Conservation (phyloP, 2,329 filamentous ascomycete species). For the Nectriaceae sp. region DNA sequence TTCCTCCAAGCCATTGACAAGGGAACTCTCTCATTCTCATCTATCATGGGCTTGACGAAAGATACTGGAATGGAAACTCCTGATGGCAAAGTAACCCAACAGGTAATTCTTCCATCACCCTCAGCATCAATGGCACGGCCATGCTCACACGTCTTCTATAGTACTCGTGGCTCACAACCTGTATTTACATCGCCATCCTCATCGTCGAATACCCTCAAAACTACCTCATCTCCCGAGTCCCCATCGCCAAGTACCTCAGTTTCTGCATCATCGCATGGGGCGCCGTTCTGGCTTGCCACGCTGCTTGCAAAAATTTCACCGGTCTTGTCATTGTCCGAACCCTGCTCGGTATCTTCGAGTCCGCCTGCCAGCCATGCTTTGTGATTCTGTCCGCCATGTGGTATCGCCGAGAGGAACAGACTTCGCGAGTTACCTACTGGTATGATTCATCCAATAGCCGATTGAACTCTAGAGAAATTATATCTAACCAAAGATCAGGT, state of each 20-base stretch:
- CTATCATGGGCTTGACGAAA: slow-evolving; percentile 61
- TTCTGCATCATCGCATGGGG: slow-evolving; percentile 68
- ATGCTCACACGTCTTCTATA: slow-evolving; percentile 32
- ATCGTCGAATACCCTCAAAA: slow-evolving; percentile 74
- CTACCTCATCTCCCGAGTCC: slow-evolving; percentile 58
- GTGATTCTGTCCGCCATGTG: slow-evolving; percentile 69
- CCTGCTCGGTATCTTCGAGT: slow-evolving; percentile 71
- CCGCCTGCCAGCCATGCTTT: slow-evolving; percentile 68
- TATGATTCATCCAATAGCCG: slow-evolving; percentile 30
- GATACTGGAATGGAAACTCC: slow-evolving; percentile 49
- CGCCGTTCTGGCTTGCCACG: slow-evolving; percentile 58
- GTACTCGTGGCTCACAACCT: slow-evolving; percentile 72
- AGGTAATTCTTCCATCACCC: slow-evolving; percentile 10
- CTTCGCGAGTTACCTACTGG: slow-evolving; percentile 68
- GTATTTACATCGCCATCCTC: slow-evolving; percentile 72
- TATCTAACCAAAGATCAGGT: slow-evolving; percentile 33
- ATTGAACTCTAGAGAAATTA: neutral
- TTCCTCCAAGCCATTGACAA: slow-evolving; percentile 73
- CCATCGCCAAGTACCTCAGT: slow-evolving; percentile 67
- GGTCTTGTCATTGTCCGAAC: slow-evolving; percentile 63
- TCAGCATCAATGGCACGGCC: neutral
- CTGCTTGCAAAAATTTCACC: slow-evolving; percentile 61
- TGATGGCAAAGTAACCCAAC: slow-evolving; percentile 27
- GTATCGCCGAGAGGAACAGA: slow-evolving; percentile 71
- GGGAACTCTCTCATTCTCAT: slow-evolving; percentile 64